These are phyloP conservation scores for Neonectria punicea DNA, from an alignment of 2,329 filamentous ascomycete species.

Conservation along the genomic window DNA sequence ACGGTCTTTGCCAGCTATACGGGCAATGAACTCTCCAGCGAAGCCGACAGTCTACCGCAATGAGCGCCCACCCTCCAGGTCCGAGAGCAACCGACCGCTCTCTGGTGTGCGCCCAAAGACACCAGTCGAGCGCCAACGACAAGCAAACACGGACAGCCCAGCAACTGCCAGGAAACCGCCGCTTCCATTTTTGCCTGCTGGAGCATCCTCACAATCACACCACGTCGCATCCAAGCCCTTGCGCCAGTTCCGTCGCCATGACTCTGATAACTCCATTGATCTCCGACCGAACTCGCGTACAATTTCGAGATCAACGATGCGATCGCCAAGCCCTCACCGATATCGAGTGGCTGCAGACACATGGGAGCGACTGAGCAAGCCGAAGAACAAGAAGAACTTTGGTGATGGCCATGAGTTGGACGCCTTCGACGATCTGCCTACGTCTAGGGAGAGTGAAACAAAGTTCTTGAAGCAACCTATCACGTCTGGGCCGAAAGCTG, in stretches of 20 bases:
- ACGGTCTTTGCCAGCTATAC: slow-evolving; percentile 71
- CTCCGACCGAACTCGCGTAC: slow-evolving; percentile 66
- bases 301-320: slow-evolving; percentile 66
- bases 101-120: slow-evolving; percentile 73
- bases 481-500: slow-evolving; percentile 73
- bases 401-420: slow-evolving; percentile 94
- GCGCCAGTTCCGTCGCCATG: slow-evolving; percentile 80
- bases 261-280: slow-evolving; percentile 77
- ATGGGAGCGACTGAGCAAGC: slow-evolving; percentile 78
- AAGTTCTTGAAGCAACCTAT: slow-evolving; percentile 84
- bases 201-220: slow-evolving; percentile 79
- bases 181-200: slow-evolving; percentile 82
- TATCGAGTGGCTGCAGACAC: slow-evolving; percentile 58
- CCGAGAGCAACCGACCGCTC: slow-evolving; percentile 61
- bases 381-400: slow-evolving; percentile 69
- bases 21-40: slow-evolving; percentile 60
- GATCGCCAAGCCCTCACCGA: slow-evolving; percentile 69
- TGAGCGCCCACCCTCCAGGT: slow-evolving; percentile 70
- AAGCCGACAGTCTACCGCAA: slow-evolving; percentile 60
- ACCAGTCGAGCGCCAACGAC: slow-evolving; percentile 71
- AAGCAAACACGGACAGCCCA: slow-evolving; percentile 59
- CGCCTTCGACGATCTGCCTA: slow-evolving; percentile 93
- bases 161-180: slow-evolving; percentile 68
- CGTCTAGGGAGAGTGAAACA: slow-evolving; percentile 82
- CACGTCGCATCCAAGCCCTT: slow-evolving; percentile 78